phyloP scores from a whole-genome alignment of 2,329 filamentous ascomycete species.

The Pezicula neosporulosa region DNA sequence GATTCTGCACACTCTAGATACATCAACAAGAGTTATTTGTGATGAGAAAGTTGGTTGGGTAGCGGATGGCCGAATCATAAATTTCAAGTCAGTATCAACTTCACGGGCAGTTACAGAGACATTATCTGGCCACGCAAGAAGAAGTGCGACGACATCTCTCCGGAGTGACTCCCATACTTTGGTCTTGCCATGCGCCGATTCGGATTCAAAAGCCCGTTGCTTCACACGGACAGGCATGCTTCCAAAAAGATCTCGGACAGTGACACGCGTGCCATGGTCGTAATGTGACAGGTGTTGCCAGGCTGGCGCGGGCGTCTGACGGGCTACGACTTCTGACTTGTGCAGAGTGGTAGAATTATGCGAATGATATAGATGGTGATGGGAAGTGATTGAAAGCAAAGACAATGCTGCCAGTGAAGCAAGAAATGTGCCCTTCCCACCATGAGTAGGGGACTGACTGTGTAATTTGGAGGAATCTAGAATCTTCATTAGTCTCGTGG shows the following conservation, averaged over 20 bases:
- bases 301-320: constrained; percentile 57
- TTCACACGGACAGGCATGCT: constrained; percentile 89
- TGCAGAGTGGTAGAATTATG: constrained; percentile 68
- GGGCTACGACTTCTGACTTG: constrained; percentile 61
- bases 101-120: constrained; percentile 60
- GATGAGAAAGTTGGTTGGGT: neutral
- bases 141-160: constrained; percentile 51
- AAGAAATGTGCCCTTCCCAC: constrained; percentile 71
- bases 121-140: constrained; percentile 65
- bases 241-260: constrained; percentile 79
- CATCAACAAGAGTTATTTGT: constrained; percentile 6
- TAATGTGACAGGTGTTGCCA: constrained; percentile 53
- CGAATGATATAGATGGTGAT: constrained; percentile 54
- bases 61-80: constrained; percentile 18
- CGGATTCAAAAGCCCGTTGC: constrained; percentile 57
- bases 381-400: constrained; percentile 73
- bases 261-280: constrained; percentile 70
- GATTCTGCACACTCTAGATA: constrained; percentile 41
- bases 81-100: constrained; percentile 13
- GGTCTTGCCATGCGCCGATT: constrained; percentile 44
- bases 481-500: constrained; percentile 14
- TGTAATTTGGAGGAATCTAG: constrained; percentile 77
- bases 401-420: constrained; percentile 74
- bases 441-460: constrained; percentile 47
- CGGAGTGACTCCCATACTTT: constrained; percentile 55